These are phyloP conservation scores for Kwoniella newhampshirensis DNA, from an alignment of 768 basidiomycete genomes.

Conservation along the genomic window DNA sequence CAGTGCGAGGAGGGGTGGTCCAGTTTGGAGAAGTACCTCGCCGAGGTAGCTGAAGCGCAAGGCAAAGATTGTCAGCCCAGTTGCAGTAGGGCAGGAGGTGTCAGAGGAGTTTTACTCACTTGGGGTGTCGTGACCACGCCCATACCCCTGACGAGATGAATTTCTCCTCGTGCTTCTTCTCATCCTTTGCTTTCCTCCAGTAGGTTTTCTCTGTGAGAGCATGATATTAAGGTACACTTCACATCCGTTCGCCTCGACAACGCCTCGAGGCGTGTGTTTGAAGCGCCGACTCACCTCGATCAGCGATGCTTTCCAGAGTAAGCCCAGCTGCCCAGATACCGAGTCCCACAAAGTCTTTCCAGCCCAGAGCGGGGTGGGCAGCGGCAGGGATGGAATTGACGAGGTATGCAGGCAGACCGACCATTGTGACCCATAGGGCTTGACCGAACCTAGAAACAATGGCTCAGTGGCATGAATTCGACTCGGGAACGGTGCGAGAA, in stretches of 20 bases:
- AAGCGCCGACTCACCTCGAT: slow-evolving; percentile 24
- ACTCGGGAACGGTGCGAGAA: background rate
- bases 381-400: slow-evolving; percentile 60
- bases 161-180: slow-evolving; percentile 67
- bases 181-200: slow-evolving; percentile 64
- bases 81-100: background rate
- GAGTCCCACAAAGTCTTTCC: slow-evolving; percentile 61
- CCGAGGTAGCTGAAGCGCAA: slow-evolving; percentile 64
- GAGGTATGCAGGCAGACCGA: slow-evolving; percentile 68
- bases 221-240: background rate
- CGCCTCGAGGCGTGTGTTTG: background rate
- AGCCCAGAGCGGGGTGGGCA: slow-evolving; percentile 60
- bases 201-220: slow-evolving; percentile 59
- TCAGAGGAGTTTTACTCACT: slow-evolving; percentile 56
- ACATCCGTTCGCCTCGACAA: background rate
- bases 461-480: background rate
- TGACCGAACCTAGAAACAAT: slow-evolving; percentile 30
- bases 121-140: slow-evolving; percentile 69
- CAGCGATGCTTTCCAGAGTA: slow-evolving; percentile 53
- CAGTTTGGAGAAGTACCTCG: slow-evolving; percentile 69
- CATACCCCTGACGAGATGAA: slow-evolving; percentile 71
- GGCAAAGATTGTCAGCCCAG: background rate
- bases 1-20: slow-evolving; percentile 64
- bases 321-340: slow-evolving; percentile 63
- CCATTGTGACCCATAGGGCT: slow-evolving; percentile 66